Percentiles rank a stretch among this genome's conserved stretches.
Conservation (phyloP, 2,329 filamentous ascomycete species). For the Clarireedia homoeocarpa region DNA sequence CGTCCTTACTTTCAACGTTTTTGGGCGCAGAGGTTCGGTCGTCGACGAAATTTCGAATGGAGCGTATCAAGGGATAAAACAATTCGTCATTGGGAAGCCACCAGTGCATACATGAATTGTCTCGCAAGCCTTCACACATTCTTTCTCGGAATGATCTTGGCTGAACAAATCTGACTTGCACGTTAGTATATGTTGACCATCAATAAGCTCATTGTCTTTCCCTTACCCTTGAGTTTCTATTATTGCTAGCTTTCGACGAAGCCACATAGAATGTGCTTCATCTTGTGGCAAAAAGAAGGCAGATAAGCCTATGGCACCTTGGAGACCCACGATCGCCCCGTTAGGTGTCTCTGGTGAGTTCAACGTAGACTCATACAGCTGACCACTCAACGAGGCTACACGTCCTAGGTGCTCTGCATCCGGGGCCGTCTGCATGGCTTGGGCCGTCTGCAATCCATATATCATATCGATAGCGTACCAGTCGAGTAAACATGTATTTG, state of each 20-base stretch:
- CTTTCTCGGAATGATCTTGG: constrained; percentile 64
- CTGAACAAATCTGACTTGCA: constrained; percentile 66
- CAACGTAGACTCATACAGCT: constrained; percentile 72
- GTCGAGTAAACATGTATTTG: constrained; percentile 69
- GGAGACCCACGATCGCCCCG: constrained; percentile 64
- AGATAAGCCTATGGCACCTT: constrained; percentile 69
- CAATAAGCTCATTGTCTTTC: constrained; percentile 12
- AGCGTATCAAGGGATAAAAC: constrained; percentile 64
- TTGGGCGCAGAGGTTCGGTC: constrained; percentile 59
- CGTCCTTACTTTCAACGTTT: constrained; percentile 52
- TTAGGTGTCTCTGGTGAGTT: constrained; percentile 62
- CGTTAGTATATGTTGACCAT: constrained; percentile 1
- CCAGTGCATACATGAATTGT: constrained; percentile 67
- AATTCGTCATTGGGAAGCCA: constrained; percentile 83
- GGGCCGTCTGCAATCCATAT: constrained; percentile 66
- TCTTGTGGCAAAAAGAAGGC: constrained; percentile 75
- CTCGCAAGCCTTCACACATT: constrained; percentile 69
- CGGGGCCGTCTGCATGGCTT: constrained; percentile 40
- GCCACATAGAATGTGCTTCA: constrained; percentile 66
- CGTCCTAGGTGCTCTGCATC: constrained; percentile 44
- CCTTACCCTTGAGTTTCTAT: constrained; percentile 70
- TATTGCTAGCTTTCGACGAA: constrained; percentile 67
- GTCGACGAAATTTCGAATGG: constrained; percentile 72
- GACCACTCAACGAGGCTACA: constrained; percentile 63
- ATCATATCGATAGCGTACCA: constrained; percentile 73